Conservation (phyloP, 148 eudicot species). For the Vaccinium macrocarpon region DNA sequence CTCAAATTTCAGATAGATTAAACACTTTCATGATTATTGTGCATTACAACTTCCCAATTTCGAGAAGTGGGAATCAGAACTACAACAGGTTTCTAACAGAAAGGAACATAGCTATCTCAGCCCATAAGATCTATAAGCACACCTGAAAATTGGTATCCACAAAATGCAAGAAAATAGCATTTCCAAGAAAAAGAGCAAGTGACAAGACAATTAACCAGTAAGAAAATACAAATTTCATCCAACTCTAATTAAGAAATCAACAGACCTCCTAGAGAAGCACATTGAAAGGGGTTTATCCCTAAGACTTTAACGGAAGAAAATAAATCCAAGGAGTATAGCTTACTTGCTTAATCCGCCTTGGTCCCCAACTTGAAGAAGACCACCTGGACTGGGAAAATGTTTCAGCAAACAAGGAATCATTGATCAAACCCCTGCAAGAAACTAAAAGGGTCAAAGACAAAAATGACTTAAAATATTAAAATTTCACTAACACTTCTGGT, state of each 20-base stretch:
- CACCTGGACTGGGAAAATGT: constrained; percentile 74
- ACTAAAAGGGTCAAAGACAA: constrained; percentile 15
- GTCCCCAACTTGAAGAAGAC: constrained; percentile 91
- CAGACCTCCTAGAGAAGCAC: neutral
- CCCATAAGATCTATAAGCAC: neutral
- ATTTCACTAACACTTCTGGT: neutral
- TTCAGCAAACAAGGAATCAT: constrained; percentile 84
- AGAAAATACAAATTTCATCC: neutral
- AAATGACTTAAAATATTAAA: neutral
- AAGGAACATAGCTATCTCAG: neutral
- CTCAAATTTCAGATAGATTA: neutral
- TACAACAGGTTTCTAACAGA: neutral
- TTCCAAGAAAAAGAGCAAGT: neutral
- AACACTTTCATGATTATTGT: neutral
- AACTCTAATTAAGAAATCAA: constrained; percentile 7
- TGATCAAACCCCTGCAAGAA: constrained; percentile 69
- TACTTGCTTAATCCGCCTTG: constrained; percentile 81
- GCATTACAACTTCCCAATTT: neutral
- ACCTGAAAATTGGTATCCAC: neutral
- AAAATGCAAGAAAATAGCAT: neutral
- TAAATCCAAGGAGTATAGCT: constrained; percentile 17
- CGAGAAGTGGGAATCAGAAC: neutral
- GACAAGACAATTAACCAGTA: constrained; percentile 5
- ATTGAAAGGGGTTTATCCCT: neutral
- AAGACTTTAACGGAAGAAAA: neutral